Conservation (phyloP, 163 green algal species). For the Chlamydomonas reinhardtii region DNA sequence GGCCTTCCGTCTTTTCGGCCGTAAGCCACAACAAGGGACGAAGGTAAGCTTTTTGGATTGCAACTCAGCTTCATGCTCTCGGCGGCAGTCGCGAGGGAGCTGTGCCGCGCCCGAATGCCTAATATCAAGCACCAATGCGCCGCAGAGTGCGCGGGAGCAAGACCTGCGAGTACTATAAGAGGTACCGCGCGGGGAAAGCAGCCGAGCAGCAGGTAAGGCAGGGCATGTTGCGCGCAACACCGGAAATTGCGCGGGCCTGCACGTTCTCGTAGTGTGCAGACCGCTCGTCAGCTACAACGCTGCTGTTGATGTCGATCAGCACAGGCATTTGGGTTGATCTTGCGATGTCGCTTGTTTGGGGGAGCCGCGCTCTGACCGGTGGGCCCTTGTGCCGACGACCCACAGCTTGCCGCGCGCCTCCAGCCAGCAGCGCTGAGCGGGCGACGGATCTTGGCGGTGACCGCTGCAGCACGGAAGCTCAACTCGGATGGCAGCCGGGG, state of each 20-base stretch:
- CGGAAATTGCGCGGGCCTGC: too few species aligned
- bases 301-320: neutral
- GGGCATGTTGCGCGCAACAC: neutral
- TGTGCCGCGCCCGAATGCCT: neutral
- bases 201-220: conserved; percentile 33
- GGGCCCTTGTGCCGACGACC: too few species aligned
- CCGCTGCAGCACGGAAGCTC: conserved; percentile 16
- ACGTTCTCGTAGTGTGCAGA: too few species aligned
- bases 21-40: conserved; percentile 49
- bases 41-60: neutral
- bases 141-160: conserved; percentile 32
- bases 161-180: conserved; percentile 50
- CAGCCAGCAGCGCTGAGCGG: conserved; percentile 28
- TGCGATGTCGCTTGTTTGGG: neutral
- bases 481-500: neutral
- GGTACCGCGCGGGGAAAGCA: conserved; percentile 36
- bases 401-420: conserved; percentile 28
- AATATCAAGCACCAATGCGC: too few species aligned
- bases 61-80: too few species aligned
- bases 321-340: neutral
- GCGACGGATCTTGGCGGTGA: conserved; percentile 37
- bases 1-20: conserved; percentile 39
- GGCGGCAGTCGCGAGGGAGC: neutral
- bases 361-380: too few species aligned
- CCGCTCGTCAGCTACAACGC: neutral